A percentile compares a stretch with the other conserved stretches of the same genome.
Evolutionary conservation across 2,329 filamentous ascomycete genomes (phyloP).

Genomic region (Chaetomium sp.): DNA sequence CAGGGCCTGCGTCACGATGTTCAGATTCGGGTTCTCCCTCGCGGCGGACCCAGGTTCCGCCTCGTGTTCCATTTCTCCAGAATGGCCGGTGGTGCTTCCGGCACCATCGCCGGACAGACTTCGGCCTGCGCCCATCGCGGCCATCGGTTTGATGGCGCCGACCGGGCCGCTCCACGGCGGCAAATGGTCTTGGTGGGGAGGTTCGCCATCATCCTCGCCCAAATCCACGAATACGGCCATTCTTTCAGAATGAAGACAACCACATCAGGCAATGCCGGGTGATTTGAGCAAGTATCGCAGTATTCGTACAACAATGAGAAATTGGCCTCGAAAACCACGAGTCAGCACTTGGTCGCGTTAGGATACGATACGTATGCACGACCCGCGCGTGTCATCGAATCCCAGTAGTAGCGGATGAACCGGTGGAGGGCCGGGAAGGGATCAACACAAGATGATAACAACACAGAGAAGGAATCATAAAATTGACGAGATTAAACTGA

Average conservation of each 20-base stretch:
- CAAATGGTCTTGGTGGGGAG: conserved; percentile 20
- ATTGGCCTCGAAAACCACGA: too few species aligned
- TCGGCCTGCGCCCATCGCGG: background rate
- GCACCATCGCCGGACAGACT: background rate
- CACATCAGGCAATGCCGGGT: background rate
- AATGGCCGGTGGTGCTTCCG: background rate
- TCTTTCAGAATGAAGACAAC: background rate
- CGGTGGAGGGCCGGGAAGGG: background rate
- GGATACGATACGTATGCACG: too few species aligned
- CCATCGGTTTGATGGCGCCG: conserved; percentile 21
- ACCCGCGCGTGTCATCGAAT: too few species aligned
- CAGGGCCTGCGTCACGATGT: conserved; percentile 55
- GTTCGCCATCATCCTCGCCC: conserved; percentile 28
- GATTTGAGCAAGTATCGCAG: background rate
- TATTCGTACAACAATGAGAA: too few species aligned
- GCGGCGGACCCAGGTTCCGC: conserved; percentile 20
- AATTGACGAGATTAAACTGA: background rate
- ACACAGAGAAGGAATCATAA: conserved; percentile 4
- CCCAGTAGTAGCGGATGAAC: background rate
- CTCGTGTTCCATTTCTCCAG: conserved; percentile 6
- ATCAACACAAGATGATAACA: background rate
- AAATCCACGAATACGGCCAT: conserved; percentile 32
- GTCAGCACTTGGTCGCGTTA: too few species aligned
- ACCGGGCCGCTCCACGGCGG: conserved; percentile 7
- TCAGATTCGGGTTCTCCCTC: conserved; percentile 46